Base-by-base conservation (phyloP, 768 basidiomycete genomes). In the Mycena amicta region DNA sequence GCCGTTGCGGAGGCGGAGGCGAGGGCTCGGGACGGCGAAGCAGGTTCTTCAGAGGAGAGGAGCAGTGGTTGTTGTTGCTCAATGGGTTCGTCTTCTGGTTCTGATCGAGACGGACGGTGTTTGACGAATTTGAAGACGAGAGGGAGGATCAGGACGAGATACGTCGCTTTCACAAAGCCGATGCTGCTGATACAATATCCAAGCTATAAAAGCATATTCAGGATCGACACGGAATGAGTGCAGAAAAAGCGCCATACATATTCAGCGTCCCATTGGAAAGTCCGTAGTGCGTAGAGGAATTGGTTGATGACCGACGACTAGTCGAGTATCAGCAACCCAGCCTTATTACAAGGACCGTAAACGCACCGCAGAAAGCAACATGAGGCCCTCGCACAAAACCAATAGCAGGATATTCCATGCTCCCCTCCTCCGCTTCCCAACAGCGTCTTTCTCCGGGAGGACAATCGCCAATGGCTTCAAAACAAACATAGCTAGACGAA, bases 391-490 rank as follows among this genome's bases (percentile, higher is more conserved):
- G 4, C 77, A 80, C 37, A 81, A 53, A 1, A 80, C 86, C 39
- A 91, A 37, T 4, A 86, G 70, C 4, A 80, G 76, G 63, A 94
- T 66, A 63, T 79, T 89, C 88, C 89, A 92, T 61, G 92, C 87
- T 56, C 76, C 78, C 57, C 66, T 72, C 28, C 58, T 67, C 53
- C 43, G 43, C 55, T 65, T 66, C 79, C 82, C 43, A 80, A 68
- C 28, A 79, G 74, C 55, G 78, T 81, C 66, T 12, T 60, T 63
- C 3, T 66, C 61, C 0, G 90, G 90, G 3, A 80, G 60, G 55
- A 93, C 83, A 6, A 91, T 77, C 16, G 80, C 74, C 56, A 98
- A 79, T 5, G 93, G 93, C 50, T 78, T 82, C 50, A 95, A 75
- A 72, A 92, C 92, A 6, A 77, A 71, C 45, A 90, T 45, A 8